Conservation (phyloP, 768 basidiomycete species). For the Mycena epipterygia region DNA sequence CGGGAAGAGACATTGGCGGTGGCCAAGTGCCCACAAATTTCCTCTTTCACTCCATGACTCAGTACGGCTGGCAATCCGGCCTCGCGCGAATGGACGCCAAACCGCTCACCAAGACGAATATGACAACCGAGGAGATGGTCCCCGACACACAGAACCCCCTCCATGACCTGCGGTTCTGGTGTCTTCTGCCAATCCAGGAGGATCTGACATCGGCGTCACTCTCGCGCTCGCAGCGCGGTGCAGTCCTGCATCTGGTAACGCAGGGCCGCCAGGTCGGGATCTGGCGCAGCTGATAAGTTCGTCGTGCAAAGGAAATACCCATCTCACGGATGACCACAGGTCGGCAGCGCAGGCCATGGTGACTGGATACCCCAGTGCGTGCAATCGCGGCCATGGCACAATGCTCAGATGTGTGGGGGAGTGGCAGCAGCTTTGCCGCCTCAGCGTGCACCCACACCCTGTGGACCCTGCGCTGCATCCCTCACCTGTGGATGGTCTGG, state of each 20-base stretch:
- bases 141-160: not conserved
- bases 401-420: not conserved
- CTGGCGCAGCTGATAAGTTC: not conserved
- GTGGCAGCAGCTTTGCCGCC: not conserved
- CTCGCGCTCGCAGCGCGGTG: not conserved
- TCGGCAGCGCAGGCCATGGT: not conserved
- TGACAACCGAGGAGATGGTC: not conserved
- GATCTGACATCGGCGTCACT: not conserved
- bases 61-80: too few relatives aligned
- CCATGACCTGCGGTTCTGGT: not conserved
- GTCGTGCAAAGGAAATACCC: not conserved
- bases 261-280: not conserved
- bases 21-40: too few relatives aligned
- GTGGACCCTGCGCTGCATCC: not conserved
- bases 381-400: not conserved
- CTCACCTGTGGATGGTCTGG: not conserved
- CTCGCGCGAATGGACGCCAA: too few relatives aligned
- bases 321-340: not conserved
- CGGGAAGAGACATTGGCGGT: too few relatives aligned
- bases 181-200: not conserved
- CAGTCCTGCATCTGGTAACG: not conserved
- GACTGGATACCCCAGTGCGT: not conserved
- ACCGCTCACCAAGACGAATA: not conserved
- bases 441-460: not conserved
- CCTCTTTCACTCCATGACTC: too few relatives aligned